Percentiles rank a stretch among this genome's conserved stretches.
These are phyloP conservation scores for Nothophaeocryptopus gaeumannii DNA, from an alignment of 2,329 filamentous ascomycete species.

Conservation along the genomic window DNA sequence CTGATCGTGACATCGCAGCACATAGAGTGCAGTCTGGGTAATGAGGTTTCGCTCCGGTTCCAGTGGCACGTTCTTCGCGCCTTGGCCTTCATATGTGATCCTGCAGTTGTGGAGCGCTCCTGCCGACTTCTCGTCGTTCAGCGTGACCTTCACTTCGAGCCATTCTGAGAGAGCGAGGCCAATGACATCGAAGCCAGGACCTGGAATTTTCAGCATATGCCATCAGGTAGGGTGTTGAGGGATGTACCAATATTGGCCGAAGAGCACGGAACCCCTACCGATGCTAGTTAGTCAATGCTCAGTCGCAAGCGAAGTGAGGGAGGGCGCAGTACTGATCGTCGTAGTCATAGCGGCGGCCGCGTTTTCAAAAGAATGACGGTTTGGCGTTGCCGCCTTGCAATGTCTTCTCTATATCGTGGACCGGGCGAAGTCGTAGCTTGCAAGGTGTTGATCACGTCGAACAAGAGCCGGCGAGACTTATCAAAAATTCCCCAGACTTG, in stretches of 20 bases:
- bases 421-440: too few relatives aligned
- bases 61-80: slow-evolving; percentile 74
- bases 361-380: too few relatives aligned
- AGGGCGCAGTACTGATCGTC: slow-evolving; percentile 18
- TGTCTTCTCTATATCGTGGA: too few relatives aligned
- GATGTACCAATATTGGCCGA: slow-evolving; percentile 82
- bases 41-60: slow-evolving; percentile 87
- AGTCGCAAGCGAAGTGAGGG: not conserved
- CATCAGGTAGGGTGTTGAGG: not conserved
- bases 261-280: slow-evolving; percentile 70
- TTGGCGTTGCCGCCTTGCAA: too few relatives aligned
- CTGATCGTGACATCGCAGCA: slow-evolving; percentile 86
- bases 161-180: slow-evolving; percentile 91
- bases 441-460: too few relatives aligned
- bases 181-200: slow-evolving; percentile 96
- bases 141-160: slow-evolving; percentile 80
- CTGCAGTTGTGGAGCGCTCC: slow-evolving; percentile 73
- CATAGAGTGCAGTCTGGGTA: slow-evolving; percentile 89
- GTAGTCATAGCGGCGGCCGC: slow-evolving; percentile 22
- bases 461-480: too few relatives aligned
- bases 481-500: too few relatives aligned
- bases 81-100: slow-evolving; percentile 85
- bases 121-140: slow-evolving; percentile 59
- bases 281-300: slow-evolving; percentile 7
- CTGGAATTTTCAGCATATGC: slow-evolving; percentile 24